phyloP scores from a whole-genome alignment of 495 filamentous ascomycete species.

The Bacidia rubella region DNA sequence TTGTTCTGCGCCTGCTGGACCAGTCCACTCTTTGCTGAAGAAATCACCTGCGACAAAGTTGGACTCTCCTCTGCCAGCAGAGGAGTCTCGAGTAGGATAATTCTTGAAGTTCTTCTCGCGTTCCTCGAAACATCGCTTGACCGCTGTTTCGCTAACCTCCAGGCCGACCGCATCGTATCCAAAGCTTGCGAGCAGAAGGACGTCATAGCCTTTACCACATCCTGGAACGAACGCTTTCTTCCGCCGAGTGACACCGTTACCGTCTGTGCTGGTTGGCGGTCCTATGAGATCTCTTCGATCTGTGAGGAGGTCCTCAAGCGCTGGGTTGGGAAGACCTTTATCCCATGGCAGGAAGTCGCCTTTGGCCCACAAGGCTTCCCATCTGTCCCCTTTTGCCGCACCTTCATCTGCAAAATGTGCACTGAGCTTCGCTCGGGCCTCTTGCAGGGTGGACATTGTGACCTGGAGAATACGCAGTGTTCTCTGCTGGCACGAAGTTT shows the following conservation, averaged over 20 bases:
- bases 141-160: conserved; percentile 46
- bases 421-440: conserved; percentile 17
- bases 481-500: too few species aligned
- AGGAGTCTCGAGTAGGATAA: conserved; percentile 35
- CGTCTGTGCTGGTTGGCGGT: conserved; percentile 21
- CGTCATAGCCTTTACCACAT: conserved; percentile 66
- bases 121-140: conserved; percentile 40
- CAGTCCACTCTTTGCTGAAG: conserved; percentile 50
- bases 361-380: conserved; percentile 53
- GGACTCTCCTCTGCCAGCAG: conserved; percentile 37
- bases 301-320: conserved; percentile 48
- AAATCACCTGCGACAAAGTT: conserved; percentile 58
- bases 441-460: conserved; percentile 1
- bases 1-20: conserved; percentile 29
- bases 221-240: conserved; percentile 52
- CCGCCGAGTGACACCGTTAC: conserved; percentile 17
- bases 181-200: conserved; percentile 51
- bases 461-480: too few species aligned
- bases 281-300: conserved; percentile 35
- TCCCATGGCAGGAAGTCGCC: conserved; percentile 57
- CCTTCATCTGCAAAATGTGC: conserved; percentile 19
- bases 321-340: conserved; percentile 48
- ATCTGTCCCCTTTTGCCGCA: conserved; percentile 30
- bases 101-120: conserved; percentile 23
- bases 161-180: conserved; percentile 66